phyloP scores from a whole-genome alignment of 768 basidiomycete species.

The Boletus bicolor region DNA sequence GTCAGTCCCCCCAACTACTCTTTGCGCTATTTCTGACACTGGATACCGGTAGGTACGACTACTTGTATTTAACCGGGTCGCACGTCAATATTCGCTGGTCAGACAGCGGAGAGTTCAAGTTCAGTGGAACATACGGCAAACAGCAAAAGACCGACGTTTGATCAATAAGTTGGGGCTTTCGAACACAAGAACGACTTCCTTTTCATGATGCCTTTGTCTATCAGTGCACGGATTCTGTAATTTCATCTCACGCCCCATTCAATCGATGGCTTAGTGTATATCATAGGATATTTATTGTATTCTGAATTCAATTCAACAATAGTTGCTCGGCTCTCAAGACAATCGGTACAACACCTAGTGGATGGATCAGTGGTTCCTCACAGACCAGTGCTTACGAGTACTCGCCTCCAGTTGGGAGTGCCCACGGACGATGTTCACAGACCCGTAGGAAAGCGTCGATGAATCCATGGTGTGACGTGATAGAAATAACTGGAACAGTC shows the following conservation, averaged over 20 bases:
- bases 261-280: not conserved
- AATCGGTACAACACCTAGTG: slow-evolving; percentile 26
- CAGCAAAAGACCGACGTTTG: not conserved
- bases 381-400: not conserved
- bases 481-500: slow-evolving; percentile 50
- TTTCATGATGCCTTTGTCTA: not conserved
- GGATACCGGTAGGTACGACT: slow-evolving; percentile 34
- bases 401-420: slow-evolving; percentile 63
- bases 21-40: not conserved
- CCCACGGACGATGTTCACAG: slow-evolving; percentile 43
- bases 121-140: slow-evolving; percentile 48
- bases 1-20: slow-evolving; percentile 22
- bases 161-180: not conserved
- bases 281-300: not conserved
- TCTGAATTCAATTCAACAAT: slow-evolving; percentile 5
- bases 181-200: not conserved
- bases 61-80: slow-evolving; percentile 37
- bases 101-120: slow-evolving; percentile 53
- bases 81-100: slow-evolving; percentile 47
- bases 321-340: slow-evolving; percentile 19
- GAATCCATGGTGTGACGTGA: slow-evolving; percentile 64
- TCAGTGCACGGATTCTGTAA: not conserved
- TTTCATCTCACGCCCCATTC: not conserved
- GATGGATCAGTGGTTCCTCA: not conserved
- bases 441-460: slow-evolving; percentile 53